These are phyloP conservation scores for Aurifilum marmelostoma DNA, from an alignment of 2,329 filamentous ascomycete species.

Conservation along the genomic window DNA sequence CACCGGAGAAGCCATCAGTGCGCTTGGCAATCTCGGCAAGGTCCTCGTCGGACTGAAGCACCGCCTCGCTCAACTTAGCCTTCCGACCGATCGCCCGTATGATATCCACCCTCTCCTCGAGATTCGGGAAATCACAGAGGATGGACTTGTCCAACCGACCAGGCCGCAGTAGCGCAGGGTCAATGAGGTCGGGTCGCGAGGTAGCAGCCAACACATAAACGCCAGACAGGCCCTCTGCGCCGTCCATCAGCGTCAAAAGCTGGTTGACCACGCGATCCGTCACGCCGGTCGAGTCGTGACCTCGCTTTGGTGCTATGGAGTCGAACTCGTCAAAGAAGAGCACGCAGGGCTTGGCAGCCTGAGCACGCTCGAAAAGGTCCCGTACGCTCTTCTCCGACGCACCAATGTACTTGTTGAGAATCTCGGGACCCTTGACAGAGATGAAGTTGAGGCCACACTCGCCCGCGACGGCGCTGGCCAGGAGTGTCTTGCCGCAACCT, in stretches of 20 bases:
- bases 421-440: slow-evolving; percentile 96
- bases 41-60: slow-evolving; percentile 59
- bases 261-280: slow-evolving; percentile 98
- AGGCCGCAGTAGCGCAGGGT: slow-evolving; percentile 87
- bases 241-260: slow-evolving; percentile 97
- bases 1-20: slow-evolving; percentile 91
- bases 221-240: slow-evolving; percentile 89
- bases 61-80: slow-evolving; percentile 70
- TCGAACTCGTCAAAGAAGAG: slow-evolving; percentile 99
- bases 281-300: slow-evolving; percentile 96
- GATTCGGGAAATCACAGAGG: slow-evolving; percentile 83
- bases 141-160: slow-evolving; percentile 92
- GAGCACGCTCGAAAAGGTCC: slow-evolving; percentile 90
- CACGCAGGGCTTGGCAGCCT: slow-evolving; percentile 88
- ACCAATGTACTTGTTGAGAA: slow-evolving; percentile 98
- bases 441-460: slow-evolving; percentile 99
- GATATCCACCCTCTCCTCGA: slow-evolving; percentile 85
- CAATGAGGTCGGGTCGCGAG: slow-evolving; percentile 89
- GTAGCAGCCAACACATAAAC: slow-evolving; percentile 97
- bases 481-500: slow-evolving; percentile 93
- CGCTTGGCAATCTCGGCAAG: slow-evolving; percentile 74
- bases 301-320: slow-evolving; percentile 94
- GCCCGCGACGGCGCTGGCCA: slow-evolving; percentile 95
- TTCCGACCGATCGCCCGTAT: slow-evolving; percentile 82
- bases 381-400: slow-evolving; percentile 95